Evolutionary conservation across 2,329 filamentous ascomycete species (phyloP), one percentile per base, ranked within the genome.

Genomic region (Microcyclosporella mali): DNA sequence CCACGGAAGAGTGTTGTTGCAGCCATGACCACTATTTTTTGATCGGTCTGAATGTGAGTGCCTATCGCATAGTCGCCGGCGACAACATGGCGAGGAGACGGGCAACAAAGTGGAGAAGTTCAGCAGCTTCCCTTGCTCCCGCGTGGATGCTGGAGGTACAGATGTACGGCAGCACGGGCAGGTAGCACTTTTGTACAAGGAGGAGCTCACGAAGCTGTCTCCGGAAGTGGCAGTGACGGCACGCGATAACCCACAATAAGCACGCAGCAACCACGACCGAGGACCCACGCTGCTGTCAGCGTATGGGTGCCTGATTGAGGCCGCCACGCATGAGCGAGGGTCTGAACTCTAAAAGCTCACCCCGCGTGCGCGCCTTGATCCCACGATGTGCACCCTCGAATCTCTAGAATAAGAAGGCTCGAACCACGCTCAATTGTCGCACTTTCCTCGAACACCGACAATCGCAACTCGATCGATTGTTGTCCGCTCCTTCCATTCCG

Each of bases 1-100:
- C 38, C 38, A 17, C 38, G 43, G 25, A 41, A 38, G 27, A 44
- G 31, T 25, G 9, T 25, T 25, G 21, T 25, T 12, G 31, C 36
- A 27, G 41, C 34, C 27, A 29, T 29, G 21, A 19, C 31, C n/a
- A 27, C 10, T 17, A 9, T 7, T n/a, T n/a, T n/a, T n/a, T n/a
- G n/a, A n/a, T n/a, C n/a, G n/a, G n/a, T n/a, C n/a, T n/a, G n/a
- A n/a, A n/a, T n/a, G n/a, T 25, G 21, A 9, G 21, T 25, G 21
- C 21, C 21, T 25, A 25, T 25, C 21, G 21, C 21, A 25, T 25
- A 6, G 21, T 25, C 21, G 21, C 4, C 21, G 21, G 21, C 21
- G 21, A 6, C n/a, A n/a, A n/a, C 33, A 36, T 36, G 33, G 18
- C 21, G 33, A 21, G 33, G 33, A 19, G 33, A 17, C 33, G 33